A percentile compares a stretch with the other conserved stretches of the same genome.
These are phyloP conservation scores for Coemansia reversa DNA, from an alignment of 192 early-diverging fungal species.

Conservation along the genomic window DNA sequence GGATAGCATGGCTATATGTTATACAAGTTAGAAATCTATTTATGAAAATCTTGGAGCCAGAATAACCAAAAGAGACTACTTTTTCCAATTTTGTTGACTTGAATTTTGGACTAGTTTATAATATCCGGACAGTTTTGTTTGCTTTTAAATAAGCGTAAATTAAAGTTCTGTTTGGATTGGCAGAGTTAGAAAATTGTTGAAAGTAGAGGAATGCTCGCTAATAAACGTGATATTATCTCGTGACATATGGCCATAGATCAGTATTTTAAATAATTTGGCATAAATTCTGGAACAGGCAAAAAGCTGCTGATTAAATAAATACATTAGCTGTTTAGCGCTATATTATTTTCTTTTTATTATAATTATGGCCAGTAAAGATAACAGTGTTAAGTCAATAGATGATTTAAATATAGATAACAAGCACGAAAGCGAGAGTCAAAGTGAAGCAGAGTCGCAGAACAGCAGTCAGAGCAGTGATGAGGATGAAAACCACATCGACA, in stretches of 20 bases:
- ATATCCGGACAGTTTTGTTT: too few species aligned
- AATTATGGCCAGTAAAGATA: neutral
- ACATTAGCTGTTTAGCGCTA: neutral
- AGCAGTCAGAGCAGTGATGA: constrained; percentile 13
- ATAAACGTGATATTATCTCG: neutral
- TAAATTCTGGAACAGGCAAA: neutral
- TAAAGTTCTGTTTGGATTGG: too few species aligned
- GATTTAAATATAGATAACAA: neutral
- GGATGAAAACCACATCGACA: constrained; percentile 25
- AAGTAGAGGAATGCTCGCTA: too few species aligned
- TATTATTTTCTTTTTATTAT: neutral
- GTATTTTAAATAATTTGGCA: neutral
- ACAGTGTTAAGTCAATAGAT: neutral
- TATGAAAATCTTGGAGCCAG: too few species aligned
- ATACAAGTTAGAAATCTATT: too few species aligned
- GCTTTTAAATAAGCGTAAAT: too few species aligned
- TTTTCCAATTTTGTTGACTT: too few species aligned
- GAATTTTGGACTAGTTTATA: too few species aligned
- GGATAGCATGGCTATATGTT: too few species aligned
- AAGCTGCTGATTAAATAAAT: neutral
- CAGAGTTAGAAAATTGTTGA: too few species aligned
- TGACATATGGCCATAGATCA: neutral
- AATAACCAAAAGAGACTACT: too few species aligned
- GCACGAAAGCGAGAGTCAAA: neutral
- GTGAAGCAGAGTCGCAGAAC: constrained; percentile 4